Percentiles rank a stretch among this genome's conserved stretches.
Conservation (phyloP, 208 protist species). For the Strigomonas oncopelti region DNA sequence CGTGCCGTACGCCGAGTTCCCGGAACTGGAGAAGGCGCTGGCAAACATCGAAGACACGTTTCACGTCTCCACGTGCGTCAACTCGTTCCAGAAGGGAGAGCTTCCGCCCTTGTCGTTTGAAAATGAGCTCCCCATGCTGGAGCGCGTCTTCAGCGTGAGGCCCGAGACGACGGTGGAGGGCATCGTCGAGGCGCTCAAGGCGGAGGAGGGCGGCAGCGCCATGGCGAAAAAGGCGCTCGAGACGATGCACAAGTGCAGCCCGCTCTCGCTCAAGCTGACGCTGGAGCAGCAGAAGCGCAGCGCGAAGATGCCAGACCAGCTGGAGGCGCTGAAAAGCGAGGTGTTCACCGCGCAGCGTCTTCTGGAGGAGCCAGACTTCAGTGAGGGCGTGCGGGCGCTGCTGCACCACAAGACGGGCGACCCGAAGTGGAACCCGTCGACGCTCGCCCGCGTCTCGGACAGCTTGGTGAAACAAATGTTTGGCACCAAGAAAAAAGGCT, state of each 20-base stretch:
- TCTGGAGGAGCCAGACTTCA: conserved; percentile 33
- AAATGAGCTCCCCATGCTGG: conserved; percentile 29
- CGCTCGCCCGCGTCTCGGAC: conserved; percentile 23
- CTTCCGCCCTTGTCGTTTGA: conserved; percentile 42
- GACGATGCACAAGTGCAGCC: conserved; percentile 27
- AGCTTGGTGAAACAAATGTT: conserved; percentile 13
- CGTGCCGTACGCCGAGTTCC: conserved; percentile 22
- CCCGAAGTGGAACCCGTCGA: conserved; percentile 32
- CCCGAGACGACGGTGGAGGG: conserved; percentile 32
- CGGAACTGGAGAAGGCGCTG: conserved; percentile 28
- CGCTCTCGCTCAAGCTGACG: conserved; percentile 47
- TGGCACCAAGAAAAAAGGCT: conserved; percentile 19
- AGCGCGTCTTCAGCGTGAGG: conserved; percentile 30
- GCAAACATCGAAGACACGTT: conserved; percentile 15
- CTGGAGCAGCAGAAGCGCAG: conserved; percentile 36
- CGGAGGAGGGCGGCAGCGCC: conserved; percentile 28
- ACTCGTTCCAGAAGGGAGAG: conserved; percentile 27
- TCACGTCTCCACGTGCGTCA: conserved; percentile 24
- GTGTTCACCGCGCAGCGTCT: conserved; percentile 31
- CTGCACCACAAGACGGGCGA: conserved; percentile 45
- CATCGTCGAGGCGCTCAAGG: conserved; percentile 30
- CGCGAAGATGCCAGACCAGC: conserved; percentile 4
- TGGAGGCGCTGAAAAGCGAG: conserved; percentile 26
- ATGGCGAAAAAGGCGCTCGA: conserved; percentile 20
- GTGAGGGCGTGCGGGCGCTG: conserved; percentile 38